Evolutionary conservation across 768 basidiomycete genomes (phyloP).

Genomic region (Pulveroboletus frians): DNA sequence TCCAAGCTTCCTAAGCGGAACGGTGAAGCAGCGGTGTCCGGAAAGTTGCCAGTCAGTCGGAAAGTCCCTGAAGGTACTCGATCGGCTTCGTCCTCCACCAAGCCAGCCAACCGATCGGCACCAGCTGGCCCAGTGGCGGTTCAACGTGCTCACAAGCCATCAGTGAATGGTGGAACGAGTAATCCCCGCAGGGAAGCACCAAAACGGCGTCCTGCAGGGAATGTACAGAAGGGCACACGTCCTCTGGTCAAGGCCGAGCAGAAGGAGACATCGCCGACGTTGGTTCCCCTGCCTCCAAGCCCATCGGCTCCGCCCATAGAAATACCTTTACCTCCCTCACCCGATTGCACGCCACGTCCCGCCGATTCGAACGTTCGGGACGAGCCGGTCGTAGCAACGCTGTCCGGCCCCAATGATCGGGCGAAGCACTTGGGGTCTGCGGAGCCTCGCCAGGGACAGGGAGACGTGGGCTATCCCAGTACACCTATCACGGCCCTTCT

Average conservation of each 20-base stretch:
- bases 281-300: slow-evolving; percentile 19
- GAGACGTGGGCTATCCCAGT: slow-evolving; percentile 24
- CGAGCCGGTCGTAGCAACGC: not conserved
- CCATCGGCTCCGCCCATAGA: slow-evolving; percentile 16
- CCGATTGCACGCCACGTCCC: slow-evolving; percentile 2
- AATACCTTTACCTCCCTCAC: slow-evolving; percentile 22
- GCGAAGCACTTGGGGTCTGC: not conserved
- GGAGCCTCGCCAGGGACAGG: slow-evolving; percentile 2
- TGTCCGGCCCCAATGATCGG: not conserved
- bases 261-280: slow-evolving; percentile 15
- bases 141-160: slow-evolving; percentile 11
- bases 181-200: slow-evolving; percentile 5
- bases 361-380: slow-evolving; percentile 3
- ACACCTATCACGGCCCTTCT: slow-evolving; percentile 67
- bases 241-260: slow-evolving; percentile 9
- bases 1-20: slow-evolving; percentile 11
- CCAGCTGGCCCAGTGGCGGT: not conserved
- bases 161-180: slow-evolving; percentile 4
- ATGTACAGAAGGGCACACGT: slow-evolving; percentile 8
- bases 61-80: slow-evolving; percentile 8
- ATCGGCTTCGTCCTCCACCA: slow-evolving; percentile 3
- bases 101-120: slow-evolving; percentile 3
- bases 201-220: slow-evolving; percentile 5
- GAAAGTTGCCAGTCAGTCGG: slow-evolving; percentile 5
- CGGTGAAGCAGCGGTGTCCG: not conserved